These are phyloP conservation scores for Malassezia brasiliensis DNA, from an alignment of 1,284 basidiomycete genomes.

Conservation along the genomic window DNA sequence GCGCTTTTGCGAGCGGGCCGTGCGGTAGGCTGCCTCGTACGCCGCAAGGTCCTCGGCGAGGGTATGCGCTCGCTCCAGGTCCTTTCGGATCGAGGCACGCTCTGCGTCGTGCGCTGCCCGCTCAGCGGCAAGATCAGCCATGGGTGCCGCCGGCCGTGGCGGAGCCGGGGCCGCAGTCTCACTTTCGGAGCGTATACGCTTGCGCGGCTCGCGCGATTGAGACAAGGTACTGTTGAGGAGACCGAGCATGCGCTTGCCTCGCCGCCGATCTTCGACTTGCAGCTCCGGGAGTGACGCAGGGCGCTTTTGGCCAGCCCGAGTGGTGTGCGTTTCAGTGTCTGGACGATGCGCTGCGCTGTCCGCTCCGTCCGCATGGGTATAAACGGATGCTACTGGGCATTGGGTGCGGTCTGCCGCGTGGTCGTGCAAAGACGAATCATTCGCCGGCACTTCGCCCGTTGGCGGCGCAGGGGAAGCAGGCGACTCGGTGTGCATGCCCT, in stretches of 20 bases:
- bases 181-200: neutral
- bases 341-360: no score
- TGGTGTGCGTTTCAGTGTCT: no score
- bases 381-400: no score
- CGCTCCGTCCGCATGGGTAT: no score
- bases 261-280: conserved; percentile 7
- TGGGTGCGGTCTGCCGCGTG: no score
- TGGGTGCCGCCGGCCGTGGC: neutral
- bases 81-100: conserved; percentile 9
- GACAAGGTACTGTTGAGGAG: conserved; percentile 11
- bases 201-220: conserved; percentile 4
- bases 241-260: conserved; percentile 13
- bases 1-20: conserved; percentile 15
- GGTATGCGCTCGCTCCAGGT: conserved; percentile 2
- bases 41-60: conserved; percentile 16
- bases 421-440: no score
- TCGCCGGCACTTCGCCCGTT: no score
- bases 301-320: no score
- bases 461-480: no score
- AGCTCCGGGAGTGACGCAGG: no score
- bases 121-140: conserved; percentile 2
- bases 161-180: neutral
- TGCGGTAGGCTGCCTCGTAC: conserved; percentile 12
- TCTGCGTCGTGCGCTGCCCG: conserved; percentile 16
- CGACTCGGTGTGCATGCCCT: no score